Percentiles rank a stretch among this genome's conserved stretches.
Evolutionary conservation across 75 land plant genomes (phyloP).

Genomic region (Sequoia sempervirens): DNA sequence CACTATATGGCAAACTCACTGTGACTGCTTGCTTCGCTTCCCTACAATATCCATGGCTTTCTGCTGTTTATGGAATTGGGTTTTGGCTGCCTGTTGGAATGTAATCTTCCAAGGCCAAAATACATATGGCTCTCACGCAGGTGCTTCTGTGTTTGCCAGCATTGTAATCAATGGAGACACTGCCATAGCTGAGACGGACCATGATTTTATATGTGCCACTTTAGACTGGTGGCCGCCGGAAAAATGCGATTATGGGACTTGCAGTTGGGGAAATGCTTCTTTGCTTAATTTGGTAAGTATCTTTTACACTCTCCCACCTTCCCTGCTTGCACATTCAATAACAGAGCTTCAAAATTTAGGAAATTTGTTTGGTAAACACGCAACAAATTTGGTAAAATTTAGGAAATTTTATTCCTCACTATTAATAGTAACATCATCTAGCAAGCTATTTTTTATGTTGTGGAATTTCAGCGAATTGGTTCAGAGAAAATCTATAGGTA

Average conservation of each 20-base stretch:
- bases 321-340: background rate
- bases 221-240: slow-evolving; percentile 97
- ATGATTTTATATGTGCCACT: slow-evolving; percentile 76
- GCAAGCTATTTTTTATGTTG: too few species aligned
- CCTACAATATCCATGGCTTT: background rate
- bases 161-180: slow-evolving; percentile 26
- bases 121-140: background rate
- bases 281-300: slow-evolving; percentile 69
- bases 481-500: too few species aligned
- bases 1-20: too few species aligned
- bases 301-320: background rate
- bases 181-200: slow-evolving; percentile 39
- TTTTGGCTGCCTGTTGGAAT: background rate
- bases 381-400: too few species aligned
- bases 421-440: too few species aligned
- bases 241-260: slow-evolving; percentile 84
- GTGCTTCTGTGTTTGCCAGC: background rate
- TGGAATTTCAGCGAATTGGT: too few species aligned
- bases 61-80: background rate
- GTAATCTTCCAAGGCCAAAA: background rate
- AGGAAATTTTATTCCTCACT: too few species aligned
- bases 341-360: too few species aligned
- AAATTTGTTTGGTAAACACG: too few species aligned
- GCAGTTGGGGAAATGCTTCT: slow-evolving; percentile 79
- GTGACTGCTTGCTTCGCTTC: background rate